These are phyloP conservation scores for Aureobasidium lini DNA, from an alignment of 2,329 filamentous ascomycete genomes.

Conservation along the genomic window DNA sequence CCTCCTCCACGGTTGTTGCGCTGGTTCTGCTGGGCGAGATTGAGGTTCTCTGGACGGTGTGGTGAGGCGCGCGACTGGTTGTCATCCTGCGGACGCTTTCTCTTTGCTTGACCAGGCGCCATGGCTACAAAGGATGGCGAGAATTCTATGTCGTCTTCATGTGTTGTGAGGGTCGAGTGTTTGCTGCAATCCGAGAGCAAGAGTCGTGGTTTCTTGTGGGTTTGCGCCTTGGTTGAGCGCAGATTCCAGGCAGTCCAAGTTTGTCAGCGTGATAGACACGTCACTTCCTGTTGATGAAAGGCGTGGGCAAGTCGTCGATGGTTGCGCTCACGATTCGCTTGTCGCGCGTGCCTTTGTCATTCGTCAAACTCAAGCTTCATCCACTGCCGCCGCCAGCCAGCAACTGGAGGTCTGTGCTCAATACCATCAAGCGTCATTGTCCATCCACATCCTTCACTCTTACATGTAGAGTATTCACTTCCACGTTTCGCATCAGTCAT, in stretches of 20 bases:
- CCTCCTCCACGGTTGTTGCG: constrained; percentile 18
- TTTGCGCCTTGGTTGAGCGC: neutral
- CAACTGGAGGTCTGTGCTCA: neutral
- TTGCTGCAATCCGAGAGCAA: neutral
- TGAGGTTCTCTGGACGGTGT: constrained; percentile 42
- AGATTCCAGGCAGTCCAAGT: neutral
- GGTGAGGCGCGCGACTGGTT: constrained; percentile 39
- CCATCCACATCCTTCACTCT: neutral
- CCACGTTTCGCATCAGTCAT: too few species aligned
- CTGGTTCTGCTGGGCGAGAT: constrained; percentile 47
- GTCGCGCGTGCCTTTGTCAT: neutral
- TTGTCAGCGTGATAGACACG: neutral
- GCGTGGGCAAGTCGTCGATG: neutral
- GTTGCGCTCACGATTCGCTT: neutral
- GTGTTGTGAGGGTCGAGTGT: neutral
- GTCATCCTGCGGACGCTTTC: constrained; percentile 47
- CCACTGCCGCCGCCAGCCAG: neutral
- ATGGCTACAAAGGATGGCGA: constrained; percentile 26
- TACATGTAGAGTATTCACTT: neutral
- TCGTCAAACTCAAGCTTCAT: neutral
- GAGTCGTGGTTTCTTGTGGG: neutral
- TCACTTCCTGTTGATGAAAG: neutral
- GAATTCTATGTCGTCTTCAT: neutral
- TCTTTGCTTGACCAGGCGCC: constrained; percentile 47
- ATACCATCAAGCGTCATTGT: neutral